Evolutionary conservation across 148 eudicot genomes (phyloP), one percentile per base, ranked within the genome.

Genomic region (Vaccinium darrowii): DNA sequence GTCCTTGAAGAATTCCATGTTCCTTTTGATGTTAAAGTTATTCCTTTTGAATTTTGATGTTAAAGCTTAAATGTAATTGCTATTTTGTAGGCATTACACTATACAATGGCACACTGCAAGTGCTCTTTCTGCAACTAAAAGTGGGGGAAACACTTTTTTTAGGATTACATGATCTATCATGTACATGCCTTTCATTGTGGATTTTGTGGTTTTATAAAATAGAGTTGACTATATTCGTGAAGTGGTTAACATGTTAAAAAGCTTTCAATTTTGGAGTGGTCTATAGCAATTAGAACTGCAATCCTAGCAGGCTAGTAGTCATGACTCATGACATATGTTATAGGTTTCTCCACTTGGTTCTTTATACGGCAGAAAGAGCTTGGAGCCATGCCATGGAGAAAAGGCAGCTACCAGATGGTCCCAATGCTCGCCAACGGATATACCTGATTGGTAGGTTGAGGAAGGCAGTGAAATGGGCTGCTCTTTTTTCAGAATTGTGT

Each of bases 331-430:
- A 52, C 15, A 12, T 75, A 60, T 75, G 57, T 51, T 82, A 43
- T 82, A 95, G 98, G 93, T 95, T 88, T 89, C 96, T 95, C 71
- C 98, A 94, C 88, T 60, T 95, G 84, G 90, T 95, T 84, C 91
- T 95, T 56, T 97, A 97, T 88, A 91, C 92, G 1, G 91, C 98
- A 65, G 99, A 97, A 93, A 94, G 98, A 90, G 99, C 99, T 76
- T 97, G 99, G 98, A 94, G 99, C 89, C 98, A 97, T 84, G 99
- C 99, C 49, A 97, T 97, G 99, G 99, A 97, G 91, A 97, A 97
- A 92, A 93, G 96, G 88, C 98, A 95, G 80, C 81, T 97, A 77
- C 96, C 98, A 82, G 98, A 95, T 87, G 98, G 98, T 36, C 98
- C 98, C 74, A 94, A 90, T 89, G 92, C 95, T 82, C 94, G 94